Evolutionary conservation across 2,329 filamentous ascomycete genomes (phyloP).

Genomic region (Fusarium denticulatum): DNA sequence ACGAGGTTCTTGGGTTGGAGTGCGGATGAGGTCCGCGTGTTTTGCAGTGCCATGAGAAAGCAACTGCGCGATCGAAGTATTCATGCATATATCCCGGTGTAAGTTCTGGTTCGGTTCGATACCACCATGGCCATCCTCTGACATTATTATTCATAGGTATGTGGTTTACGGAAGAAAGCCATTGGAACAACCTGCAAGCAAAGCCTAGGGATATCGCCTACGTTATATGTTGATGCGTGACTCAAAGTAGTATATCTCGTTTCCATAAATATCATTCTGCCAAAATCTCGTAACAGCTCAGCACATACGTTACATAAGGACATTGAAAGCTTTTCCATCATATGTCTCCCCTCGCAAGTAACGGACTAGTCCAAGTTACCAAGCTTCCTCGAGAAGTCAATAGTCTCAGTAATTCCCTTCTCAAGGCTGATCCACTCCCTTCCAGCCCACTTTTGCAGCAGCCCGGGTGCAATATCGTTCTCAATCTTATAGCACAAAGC

Average conservation of each 20-base stretch:
- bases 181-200: background rate
- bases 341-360: rapidly evolving
- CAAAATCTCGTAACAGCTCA: background rate
- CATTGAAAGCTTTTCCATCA: background rate
- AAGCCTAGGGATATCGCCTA: background rate
- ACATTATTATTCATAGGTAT: background rate
- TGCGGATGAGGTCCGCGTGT: constrained; percentile 9
- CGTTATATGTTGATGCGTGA: no score
- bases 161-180: constrained; percentile 12
- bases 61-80: constrained; percentile 10
- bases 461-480: constrained; percentile 13
- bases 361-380: background rate
- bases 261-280: background rate
- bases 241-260: background rate
- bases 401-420: constrained; percentile 7
- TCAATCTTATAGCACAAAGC: constrained; percentile 23
- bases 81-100: constrained; percentile 28
- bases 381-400: constrained; percentile 10
- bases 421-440: constrained; percentile 27
- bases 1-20: constrained; percentile 17
- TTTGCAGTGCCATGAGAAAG: constrained; percentile 19
- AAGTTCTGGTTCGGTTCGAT: no score
- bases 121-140: rapidly evolving
- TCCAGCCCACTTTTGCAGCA: constrained; percentile 35
- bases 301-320: background rate